These are phyloP conservation scores for Kregervanrija delftensis DNA, from an alignment of 805 yeast genomes.

Conservation along the genomic window DNA sequence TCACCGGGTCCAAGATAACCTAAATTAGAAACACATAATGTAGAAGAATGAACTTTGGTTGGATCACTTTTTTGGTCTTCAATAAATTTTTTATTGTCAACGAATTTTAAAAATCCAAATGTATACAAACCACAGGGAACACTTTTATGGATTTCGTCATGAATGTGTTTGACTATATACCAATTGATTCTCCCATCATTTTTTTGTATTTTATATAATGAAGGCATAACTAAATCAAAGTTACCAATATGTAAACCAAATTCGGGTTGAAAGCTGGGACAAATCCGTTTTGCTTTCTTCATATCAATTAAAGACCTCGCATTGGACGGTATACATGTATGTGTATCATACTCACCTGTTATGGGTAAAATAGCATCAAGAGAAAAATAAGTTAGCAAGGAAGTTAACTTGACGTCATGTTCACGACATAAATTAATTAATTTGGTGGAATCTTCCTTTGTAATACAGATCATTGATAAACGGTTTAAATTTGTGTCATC, in stretches of 20 bases:
- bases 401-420: constrained; percentile 10
- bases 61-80: too few relatives aligned
- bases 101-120: too few relatives aligned
- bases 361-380: constrained; percentile 7
- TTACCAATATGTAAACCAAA: constrained; percentile 11
- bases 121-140: too few relatives aligned
- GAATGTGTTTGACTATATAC: constrained; percentile 8
- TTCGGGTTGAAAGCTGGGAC: constrained; percentile 1
- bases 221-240: constrained; percentile 7
- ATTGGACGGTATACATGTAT: constrained; percentile 10
- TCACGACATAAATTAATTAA: constrained; percentile 4
- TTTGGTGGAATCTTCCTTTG: neutral
- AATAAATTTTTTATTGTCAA: too few relatives aligned
- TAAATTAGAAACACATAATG: too few relatives aligned
- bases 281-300: neutral
- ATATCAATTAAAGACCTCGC: constrained; percentile 5
- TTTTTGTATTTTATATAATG: constrained; percentile 2
- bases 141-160: constrained; percentile 6
- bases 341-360: constrained; percentile 9
- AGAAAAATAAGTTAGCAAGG: constrained; percentile 7
- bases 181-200: constrained; percentile 4
- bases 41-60: too few relatives aligned
- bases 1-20: neutral
- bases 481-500: too few relatives aligned
- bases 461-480: too few relatives aligned